phyloP scores from a whole-genome alignment of 495 filamentous ascomycete genomes.

The Daldinia decipiens region DNA sequence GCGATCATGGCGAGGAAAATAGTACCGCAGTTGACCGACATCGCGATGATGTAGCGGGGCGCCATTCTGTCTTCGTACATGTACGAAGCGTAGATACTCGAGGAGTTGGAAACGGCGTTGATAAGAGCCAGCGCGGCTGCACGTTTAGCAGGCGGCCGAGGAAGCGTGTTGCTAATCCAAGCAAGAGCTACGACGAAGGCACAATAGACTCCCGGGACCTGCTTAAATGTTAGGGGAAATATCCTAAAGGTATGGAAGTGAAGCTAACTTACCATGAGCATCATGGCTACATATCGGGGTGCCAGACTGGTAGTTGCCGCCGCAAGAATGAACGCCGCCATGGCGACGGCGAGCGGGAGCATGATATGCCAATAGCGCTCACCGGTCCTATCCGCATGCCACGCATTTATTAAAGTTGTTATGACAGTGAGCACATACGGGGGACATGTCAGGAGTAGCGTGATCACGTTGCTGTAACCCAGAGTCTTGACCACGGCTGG shows the following conservation, averaged over 20 bases:
- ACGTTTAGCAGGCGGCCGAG: constrained; percentile 85
- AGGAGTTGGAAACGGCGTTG: constrained; percentile 80
- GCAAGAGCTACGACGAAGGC: constrained; percentile 78
- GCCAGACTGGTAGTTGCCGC: constrained; percentile 71
- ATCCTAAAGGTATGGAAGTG: not conserved
- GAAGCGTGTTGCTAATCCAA: constrained; percentile 83
- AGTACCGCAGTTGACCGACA: constrained; percentile 78
- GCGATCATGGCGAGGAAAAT: constrained; percentile 71
- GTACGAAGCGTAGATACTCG: constrained; percentile 80
- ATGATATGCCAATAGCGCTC: constrained; percentile 83
- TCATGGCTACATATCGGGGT: constrained; percentile 82
- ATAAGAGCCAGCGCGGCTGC: constrained; percentile 83
- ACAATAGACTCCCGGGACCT: constrained; percentile 66
- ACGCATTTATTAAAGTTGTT: constrained; percentile 75
- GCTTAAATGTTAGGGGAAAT: not conserved
- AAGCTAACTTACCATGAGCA: constrained; percentile 72
- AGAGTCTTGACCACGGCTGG: constrained; percentile 84
- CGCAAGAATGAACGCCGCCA: constrained; percentile 79
- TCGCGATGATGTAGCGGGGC: constrained; percentile 69
- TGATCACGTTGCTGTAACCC: constrained; percentile 61
- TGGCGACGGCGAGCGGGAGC: constrained; percentile 71
- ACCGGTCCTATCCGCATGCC: constrained; percentile 80
- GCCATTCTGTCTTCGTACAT: constrained; percentile 62
- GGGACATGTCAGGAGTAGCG: constrained; percentile 80
- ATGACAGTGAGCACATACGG: constrained; percentile 78